phyloP scores from a whole-genome alignment of 257 asterid genomes.

The Penstemon eatonii region DNA sequence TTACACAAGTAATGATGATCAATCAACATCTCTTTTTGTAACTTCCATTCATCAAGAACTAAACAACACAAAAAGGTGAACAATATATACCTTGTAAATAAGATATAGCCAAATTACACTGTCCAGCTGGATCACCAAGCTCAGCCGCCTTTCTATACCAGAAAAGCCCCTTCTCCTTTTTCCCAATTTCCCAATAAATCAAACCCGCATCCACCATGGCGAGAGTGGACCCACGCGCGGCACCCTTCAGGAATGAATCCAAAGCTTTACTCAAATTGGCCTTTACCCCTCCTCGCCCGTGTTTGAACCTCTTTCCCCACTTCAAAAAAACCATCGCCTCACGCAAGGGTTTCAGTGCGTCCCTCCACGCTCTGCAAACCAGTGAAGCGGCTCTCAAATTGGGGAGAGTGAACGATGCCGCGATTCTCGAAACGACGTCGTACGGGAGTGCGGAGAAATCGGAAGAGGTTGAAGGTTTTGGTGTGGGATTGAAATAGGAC shows the following conservation, averaged over 20 bases:
- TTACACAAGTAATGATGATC: not conserved
- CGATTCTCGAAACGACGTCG: conserved; percentile 42
- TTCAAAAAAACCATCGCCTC: conserved; percentile 13
- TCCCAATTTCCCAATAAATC: conserved; percentile 76
- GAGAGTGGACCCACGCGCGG: conserved; percentile 81
- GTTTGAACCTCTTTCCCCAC: conserved; percentile 77
- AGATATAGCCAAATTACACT: conserved; percentile 78
- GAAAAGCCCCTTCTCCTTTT: conserved; percentile 46
- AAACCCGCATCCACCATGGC: conserved; percentile 90
- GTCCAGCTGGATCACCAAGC: conserved; percentile 75
- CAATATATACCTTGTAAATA: conserved; percentile 53
- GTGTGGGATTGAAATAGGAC: conserved; percentile 6
- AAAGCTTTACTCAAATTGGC: conserved; percentile 52
- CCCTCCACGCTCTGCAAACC: conserved; percentile 52
- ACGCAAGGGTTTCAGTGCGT: not conserved
- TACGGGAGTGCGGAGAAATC: conserved; percentile 44
- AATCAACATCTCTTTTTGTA: not conserved
- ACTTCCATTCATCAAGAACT: not conserved
- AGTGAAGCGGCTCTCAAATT: conserved; percentile 46
- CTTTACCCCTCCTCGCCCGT: conserved; percentile 67
- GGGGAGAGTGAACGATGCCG: conserved; percentile 36
- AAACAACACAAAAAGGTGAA: not conserved
- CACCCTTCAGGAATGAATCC: conserved; percentile 70
- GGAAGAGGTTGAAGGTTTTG: conserved; percentile 1
- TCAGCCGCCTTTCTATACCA: conserved; percentile 70